Percentiles rank a stretch among this genome's conserved stretches.
phyloP scores from a whole-genome alignment of 148 eudicot genomes.

The Rheum nobile region DNA sequence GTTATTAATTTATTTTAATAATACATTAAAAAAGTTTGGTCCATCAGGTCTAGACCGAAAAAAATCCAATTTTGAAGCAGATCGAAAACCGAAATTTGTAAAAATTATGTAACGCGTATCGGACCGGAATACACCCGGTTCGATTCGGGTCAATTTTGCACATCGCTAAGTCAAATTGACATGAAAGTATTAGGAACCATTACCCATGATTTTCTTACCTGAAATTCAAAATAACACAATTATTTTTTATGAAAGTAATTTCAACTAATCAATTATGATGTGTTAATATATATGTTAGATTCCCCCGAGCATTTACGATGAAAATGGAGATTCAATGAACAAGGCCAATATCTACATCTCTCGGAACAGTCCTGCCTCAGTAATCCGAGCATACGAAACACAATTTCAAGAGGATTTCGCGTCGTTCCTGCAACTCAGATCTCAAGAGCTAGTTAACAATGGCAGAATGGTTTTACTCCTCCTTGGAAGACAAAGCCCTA shows the following conservation, averaged over 20 bases:
- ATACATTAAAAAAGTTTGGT: too few species aligned
- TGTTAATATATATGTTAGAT: slow-evolving; percentile 22
- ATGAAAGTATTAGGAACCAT: too few species aligned
- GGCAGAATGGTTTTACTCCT: slow-evolving; percentile 69
- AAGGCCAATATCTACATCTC: slow-evolving; percentile 66
- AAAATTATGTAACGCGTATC: too few species aligned
- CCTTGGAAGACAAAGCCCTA: slow-evolving; percentile 43
- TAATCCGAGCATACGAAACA: slow-evolving; percentile 36
- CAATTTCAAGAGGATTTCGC: slow-evolving; percentile 72
- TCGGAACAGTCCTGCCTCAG: slow-evolving; percentile 36
- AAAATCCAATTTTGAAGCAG: too few species aligned
- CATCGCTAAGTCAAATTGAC: too few species aligned
- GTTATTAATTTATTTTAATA: too few species aligned
- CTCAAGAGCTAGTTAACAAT: slow-evolving; percentile 44
- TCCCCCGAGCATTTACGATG: slow-evolving; percentile 53
- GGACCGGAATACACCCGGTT: too few species aligned
- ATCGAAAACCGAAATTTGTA: too few species aligned
- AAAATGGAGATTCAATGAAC: slow-evolving; percentile 49
- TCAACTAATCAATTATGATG: not conserved
- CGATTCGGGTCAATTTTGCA: too few species aligned
- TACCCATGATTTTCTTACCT: not conserved
- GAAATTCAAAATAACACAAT: too few species aligned
- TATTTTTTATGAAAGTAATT: too few species aligned
- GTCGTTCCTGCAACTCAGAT: slow-evolving; percentile 45
- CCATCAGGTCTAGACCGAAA: too few species aligned